phyloP scores from a whole-genome alignment of 2,329 filamentous ascomycete species.

The Stachybotrys elegans region DNA sequence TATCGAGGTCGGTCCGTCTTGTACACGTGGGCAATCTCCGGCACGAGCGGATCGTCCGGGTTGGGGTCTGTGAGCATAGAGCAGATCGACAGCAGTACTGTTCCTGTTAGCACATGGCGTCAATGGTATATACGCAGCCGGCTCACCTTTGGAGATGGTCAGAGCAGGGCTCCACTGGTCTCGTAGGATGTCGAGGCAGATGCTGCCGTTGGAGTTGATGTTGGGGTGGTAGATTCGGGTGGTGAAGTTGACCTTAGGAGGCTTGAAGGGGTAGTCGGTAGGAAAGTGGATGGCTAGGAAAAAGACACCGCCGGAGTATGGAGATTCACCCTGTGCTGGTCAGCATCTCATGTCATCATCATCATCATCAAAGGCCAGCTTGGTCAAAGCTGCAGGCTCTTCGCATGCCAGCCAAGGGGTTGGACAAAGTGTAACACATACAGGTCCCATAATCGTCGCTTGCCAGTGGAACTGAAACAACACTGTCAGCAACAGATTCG shows the following conservation, averaged over 20 bases:
- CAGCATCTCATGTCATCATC: too few relatives aligned
- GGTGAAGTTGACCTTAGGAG: slow-evolving; percentile 99
- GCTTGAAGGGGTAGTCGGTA: slow-evolving; percentile 99
- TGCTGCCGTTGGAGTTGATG: slow-evolving; percentile 99
- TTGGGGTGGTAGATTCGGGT: slow-evolving; percentile 99
- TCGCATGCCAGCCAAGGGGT: too few relatives aligned
- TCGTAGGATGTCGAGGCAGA: slow-evolving; percentile 95
- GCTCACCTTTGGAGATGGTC: slow-evolving; percentile 93
- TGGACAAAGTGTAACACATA: too few relatives aligned
- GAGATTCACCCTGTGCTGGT: slow-evolving; percentile 88
- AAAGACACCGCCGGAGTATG: slow-evolving; percentile 97
- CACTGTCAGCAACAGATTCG: slow-evolving; percentile 17
- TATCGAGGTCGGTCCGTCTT: slow-evolving; percentile 97
- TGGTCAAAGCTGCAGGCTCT: too few relatives aligned
- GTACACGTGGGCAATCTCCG: slow-evolving; percentile 99
- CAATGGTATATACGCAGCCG: slow-evolving; percentile 1
- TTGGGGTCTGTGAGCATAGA: slow-evolving; percentile 99
- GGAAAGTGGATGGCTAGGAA: slow-evolving; percentile 99
- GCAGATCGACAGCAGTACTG: slow-evolving; percentile 97
- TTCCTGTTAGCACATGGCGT: slow-evolving; percentile 7
- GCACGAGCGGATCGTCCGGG: slow-evolving; percentile 96
- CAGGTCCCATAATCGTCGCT: slow-evolving; percentile 99
- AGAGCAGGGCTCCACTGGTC: slow-evolving; percentile 99
- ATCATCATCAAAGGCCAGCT: too few relatives aligned
- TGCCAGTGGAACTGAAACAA: slow-evolving; percentile 96